These are phyloP conservation scores for Cyclospora cayetanensis DNA, from an alignment of 169 alveolate genomes.

Conservation along the genomic window DNA sequence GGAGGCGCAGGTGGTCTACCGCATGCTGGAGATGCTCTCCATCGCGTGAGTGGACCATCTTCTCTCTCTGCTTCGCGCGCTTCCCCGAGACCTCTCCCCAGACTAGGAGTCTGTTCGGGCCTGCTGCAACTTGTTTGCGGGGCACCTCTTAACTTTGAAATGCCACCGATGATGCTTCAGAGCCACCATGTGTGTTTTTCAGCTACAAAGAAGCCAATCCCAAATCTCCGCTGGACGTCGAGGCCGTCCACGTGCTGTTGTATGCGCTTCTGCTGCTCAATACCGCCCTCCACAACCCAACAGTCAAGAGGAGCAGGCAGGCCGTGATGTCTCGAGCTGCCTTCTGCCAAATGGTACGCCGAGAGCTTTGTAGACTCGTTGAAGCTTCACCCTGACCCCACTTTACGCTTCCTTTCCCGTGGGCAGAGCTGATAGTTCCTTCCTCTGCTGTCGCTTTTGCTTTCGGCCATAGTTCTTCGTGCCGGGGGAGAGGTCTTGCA, in stretches of 20 bases:
- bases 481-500: no score
- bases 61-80: background rate
- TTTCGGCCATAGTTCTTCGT: no score
- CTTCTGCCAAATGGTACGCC: background rate
- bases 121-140: background rate
- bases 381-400: no score
- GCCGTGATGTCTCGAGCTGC: background rate
- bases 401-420: no score
- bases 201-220: background rate
- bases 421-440: no score
- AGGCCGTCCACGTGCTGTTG: background rate
- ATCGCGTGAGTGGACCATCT: background rate
- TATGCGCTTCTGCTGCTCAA: background rate
- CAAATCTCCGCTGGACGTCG: background rate
- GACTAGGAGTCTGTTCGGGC: background rate
- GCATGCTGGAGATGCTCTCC: background rate
- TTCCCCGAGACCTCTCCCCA: background rate
- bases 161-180: no score
- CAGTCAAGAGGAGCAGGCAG: background rate
- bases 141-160: no score
- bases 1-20: background rate
- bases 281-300: background rate
- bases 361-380: background rate
- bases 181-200: background rate
- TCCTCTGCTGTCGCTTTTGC: no score